These are phyloP conservation scores for Bremia lactucae DNA, from an alignment of 352 stramenopile species.

Conservation along the genomic window DNA sequence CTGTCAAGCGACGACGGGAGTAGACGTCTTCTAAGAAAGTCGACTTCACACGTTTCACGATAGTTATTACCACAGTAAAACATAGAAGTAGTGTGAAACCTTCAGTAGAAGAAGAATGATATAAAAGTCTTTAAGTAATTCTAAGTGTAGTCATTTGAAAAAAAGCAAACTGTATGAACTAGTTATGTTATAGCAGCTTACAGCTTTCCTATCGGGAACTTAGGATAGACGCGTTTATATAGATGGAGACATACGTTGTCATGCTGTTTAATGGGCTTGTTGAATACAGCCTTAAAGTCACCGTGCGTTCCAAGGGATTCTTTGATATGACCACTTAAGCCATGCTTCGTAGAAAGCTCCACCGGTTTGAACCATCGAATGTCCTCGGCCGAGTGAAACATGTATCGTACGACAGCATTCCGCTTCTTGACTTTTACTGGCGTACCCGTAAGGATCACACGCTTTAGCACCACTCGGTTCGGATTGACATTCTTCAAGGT, in stretches of 20 bases:
- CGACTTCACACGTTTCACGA: too few species aligned
- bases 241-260: constrained; percentile 98
- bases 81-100: too few species aligned
- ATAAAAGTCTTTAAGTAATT: background rate
- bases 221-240: constrained; percentile 99
- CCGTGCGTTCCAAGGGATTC: constrained; percentile 97
- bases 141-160: background rate
- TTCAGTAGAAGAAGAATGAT: too few species aligned
- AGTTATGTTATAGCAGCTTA: constrained; percentile 27
- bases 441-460: constrained; percentile 96
- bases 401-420: constrained; percentile 96
- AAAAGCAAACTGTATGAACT: background rate
- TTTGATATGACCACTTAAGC: constrained; percentile 95
- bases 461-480: constrained; percentile 96
- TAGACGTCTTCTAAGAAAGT: constrained; percentile 3
- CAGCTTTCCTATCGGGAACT: constrained; percentile 66
- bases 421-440: constrained; percentile 97
- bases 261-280: constrained; percentile 98
- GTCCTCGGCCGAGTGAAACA: constrained; percentile 99
- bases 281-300: constrained; percentile 98
- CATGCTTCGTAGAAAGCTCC: constrained; percentile 96
- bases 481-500: constrained; percentile 94
- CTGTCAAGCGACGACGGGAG: constrained; percentile 28
- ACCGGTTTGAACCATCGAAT: constrained; percentile 98
- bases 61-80: too few species aligned